phyloP scores from a whole-genome alignment of 1,284 basidiomycete genomes.

The Microbotryum violaceum region DNA sequence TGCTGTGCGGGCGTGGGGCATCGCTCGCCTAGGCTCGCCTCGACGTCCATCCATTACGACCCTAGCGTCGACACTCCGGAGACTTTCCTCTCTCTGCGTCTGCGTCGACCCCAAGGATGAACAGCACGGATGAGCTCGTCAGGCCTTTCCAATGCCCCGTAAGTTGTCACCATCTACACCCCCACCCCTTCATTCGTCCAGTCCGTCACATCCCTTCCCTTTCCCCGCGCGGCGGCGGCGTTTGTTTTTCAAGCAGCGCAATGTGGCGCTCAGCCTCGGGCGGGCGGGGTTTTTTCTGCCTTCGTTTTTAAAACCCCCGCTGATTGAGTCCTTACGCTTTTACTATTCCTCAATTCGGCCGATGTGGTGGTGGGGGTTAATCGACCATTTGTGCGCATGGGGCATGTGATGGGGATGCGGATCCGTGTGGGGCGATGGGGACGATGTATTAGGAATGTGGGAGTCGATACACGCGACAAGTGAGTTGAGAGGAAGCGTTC shows the following conservation, averaged over 20 bases:
- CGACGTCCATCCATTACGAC: no score
- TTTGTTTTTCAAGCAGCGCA: no score
- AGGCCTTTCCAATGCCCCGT: slow-evolving; percentile 3
- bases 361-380: no score
- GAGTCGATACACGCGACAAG: slow-evolving; percentile 17
- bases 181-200: not conserved
- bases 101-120: not conserved
- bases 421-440: not conserved
- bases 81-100: no score
- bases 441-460: slow-evolving; percentile 12
- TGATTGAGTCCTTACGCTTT: no score
- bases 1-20: no score
- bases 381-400: no score
- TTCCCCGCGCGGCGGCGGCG: no score
- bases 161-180: not conserved
- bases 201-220: no score
- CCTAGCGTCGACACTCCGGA: no score
- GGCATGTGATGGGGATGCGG: no score
- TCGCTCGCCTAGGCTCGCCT: no score
- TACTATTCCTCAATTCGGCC: not conserved
- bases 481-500: not conserved
- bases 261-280: not conserved
- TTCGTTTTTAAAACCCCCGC: not conserved
- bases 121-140: slow-evolving; percentile 1
- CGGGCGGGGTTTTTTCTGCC: slow-evolving; percentile 8